These are phyloP conservation scores for Hortaea sp. DNA, from an alignment of 2,329 filamentous ascomycete species.

Conservation along the genomic window DNA sequence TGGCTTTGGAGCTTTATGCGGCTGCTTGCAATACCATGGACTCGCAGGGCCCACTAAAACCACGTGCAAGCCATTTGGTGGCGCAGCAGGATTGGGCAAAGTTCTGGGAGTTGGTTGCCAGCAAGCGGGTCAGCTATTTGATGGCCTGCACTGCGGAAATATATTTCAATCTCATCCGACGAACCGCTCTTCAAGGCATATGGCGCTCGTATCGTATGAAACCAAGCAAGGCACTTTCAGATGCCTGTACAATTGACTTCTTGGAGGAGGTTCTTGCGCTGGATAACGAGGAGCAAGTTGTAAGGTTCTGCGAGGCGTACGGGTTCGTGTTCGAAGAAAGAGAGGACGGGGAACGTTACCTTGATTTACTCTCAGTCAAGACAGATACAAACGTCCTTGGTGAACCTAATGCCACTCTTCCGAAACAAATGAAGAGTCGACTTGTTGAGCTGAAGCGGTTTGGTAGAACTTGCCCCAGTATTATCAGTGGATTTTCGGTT, in stretches of 20 bases:
- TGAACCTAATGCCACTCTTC: constrained; percentile 18
- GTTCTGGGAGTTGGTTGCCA: constrained; percentile 49
- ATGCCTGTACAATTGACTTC: constrained; percentile 42
- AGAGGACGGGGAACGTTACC: constrained; percentile 31
- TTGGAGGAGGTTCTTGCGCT: constrained; percentile 45
- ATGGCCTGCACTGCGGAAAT: constrained; percentile 56
- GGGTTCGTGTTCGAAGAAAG: constrained; percentile 40
- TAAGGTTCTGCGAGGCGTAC: constrained; percentile 44
- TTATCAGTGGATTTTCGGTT: constrained; percentile 48
- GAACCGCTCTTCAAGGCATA: constrained; percentile 42
- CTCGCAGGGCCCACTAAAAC: constrained; percentile 41
- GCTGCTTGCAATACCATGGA: constrained; percentile 45
- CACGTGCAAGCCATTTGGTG: constrained; percentile 39
- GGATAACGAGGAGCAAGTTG: constrained; percentile 44
- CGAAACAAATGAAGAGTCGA: constrained; percentile 32
- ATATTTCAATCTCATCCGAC: constrained; percentile 50
- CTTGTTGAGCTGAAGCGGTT: constrained; percentile 50
- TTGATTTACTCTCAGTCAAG: constrained; percentile 43
- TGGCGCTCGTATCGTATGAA: constrained; percentile 8
- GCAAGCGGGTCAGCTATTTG: constrained; percentile 47
- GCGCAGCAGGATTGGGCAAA: constrained; percentile 48
- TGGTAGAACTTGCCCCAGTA: constrained; percentile 44
- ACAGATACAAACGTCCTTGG: constrained; percentile 18
- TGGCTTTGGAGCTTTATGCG: constrained; percentile 47
- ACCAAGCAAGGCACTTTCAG: constrained; percentile 10